These are phyloP conservation scores for Capronia americana DNA, from an alignment of 2,329 filamentous ascomycete genomes.

Conservation along the genomic window DNA sequence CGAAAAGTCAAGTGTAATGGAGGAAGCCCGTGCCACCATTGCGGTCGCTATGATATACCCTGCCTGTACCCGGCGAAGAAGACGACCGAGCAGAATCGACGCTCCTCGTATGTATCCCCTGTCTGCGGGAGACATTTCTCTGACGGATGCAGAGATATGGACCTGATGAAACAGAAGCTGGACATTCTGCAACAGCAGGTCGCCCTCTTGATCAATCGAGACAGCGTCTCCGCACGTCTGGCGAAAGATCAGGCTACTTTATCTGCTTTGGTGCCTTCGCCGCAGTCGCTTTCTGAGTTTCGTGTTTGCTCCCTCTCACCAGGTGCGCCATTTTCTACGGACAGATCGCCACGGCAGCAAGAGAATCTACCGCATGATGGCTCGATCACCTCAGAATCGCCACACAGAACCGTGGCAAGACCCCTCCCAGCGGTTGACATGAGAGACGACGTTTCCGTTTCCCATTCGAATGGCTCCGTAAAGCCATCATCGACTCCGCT, in stretches of 20 bases:
- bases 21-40: slow-evolving; percentile 28
- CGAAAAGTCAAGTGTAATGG: slow-evolving; percentile 31
- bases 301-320: neutral
- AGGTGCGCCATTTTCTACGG: neutral
- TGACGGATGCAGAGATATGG: slow-evolving; percentile 17
- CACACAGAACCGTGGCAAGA: neutral
- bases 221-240: neutral
- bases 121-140: slow-evolving; percentile 1
- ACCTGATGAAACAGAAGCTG: slow-evolving; percentile 18
- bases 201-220: slow-evolving; percentile 19
- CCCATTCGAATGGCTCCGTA: neutral
- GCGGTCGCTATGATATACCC: slow-evolving; percentile 17
- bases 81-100: neutral
- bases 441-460: neutral
- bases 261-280: slow-evolving; percentile 10
- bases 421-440: slow-evolving; percentile 1
- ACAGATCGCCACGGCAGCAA: neutral
- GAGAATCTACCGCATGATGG: slow-evolving; percentile 4
- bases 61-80: slow-evolving; percentile 22
- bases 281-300: slow-evolving; percentile 6
- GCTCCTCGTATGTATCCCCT: slow-evolving; percentile 14
- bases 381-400: neutral
- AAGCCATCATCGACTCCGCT: slow-evolving; percentile 1
- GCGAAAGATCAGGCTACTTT: neutral
- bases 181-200: slow-evolving; percentile 21